These are phyloP conservation scores for Rhizophagus prolifer DNA, from an alignment of 192 early-diverging fungal genomes.

Conservation along the genomic window DNA sequence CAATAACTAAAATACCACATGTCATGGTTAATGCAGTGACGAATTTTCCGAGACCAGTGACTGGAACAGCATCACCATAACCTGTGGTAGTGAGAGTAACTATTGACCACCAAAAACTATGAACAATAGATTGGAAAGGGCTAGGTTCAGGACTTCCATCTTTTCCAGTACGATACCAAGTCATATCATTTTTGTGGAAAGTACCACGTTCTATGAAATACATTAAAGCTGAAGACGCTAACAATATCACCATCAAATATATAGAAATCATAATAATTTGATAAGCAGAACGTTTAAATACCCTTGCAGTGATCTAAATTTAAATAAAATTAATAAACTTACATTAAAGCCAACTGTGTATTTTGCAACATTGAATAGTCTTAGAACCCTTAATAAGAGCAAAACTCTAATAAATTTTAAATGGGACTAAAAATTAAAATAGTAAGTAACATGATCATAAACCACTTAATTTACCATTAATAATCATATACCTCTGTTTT, in stretches of 20 bases:
- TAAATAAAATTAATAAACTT: not conserved
- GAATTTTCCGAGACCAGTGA: constrained; percentile 48
- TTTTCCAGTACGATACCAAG: constrained; percentile 20
- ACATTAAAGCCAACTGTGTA: constrained; percentile 5
- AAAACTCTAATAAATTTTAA: not conserved
- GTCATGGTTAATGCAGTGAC: constrained; percentile 52
- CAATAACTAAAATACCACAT: constrained; percentile 55
- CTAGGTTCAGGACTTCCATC: constrained; percentile 33
- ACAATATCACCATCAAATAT: constrained; percentile 14
- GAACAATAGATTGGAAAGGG: constrained; percentile 53
- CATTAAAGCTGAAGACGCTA: constrained; percentile 23
- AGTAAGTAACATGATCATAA: not conserved
- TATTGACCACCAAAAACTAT: constrained; percentile 53
- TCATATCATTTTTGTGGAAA: not conserved
- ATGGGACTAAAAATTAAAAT: not conserved
- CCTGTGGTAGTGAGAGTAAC: constrained; percentile 56
- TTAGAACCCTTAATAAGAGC: not conserved
- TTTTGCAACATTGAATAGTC: not conserved
- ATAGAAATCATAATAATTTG: constrained; percentile 28
- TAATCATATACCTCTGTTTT: not conserved
- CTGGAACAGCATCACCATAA: constrained; percentile 53
- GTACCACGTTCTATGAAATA: constrained; percentile 28
- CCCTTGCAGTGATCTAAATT: constrained; percentile 10
- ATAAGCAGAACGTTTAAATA: constrained; percentile 22
- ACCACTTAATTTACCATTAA: not conserved